phyloP scores from a whole-genome alignment of 202 grass and related monocot species.

The Carex arenaria region DNA sequence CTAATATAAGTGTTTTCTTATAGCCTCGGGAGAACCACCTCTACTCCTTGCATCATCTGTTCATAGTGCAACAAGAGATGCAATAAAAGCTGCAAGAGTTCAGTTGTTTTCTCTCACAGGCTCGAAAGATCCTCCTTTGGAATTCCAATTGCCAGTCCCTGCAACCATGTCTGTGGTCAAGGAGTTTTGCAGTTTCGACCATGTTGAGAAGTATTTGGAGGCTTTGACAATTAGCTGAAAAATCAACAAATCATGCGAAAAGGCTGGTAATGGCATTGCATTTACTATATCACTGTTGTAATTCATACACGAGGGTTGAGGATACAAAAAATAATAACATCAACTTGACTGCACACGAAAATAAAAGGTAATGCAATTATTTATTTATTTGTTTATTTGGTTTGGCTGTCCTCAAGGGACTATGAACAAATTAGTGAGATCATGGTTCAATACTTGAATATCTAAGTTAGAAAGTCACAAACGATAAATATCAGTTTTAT shows the following conservation, averaged over 20 bases:
- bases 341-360: background rate
- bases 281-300: background rate
- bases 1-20: background rate
- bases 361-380: background rate
- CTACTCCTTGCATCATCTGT: constrained; percentile 86
- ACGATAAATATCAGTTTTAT: background rate
- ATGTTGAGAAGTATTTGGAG: constrained; percentile 75
- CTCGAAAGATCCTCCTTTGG: constrained; percentile 22
- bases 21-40: constrained; percentile 92
- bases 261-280: background rate
- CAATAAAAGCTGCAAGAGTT: constrained; percentile 54
- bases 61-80: constrained; percentile 70
- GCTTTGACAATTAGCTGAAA: constrained; percentile 25
- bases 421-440: background rate
- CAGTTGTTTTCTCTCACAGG: constrained; percentile 26
- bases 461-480: background rate
- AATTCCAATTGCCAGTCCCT: constrained; percentile 65
- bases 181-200: constrained; percentile 70
- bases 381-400: no score
- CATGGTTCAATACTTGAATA: background rate
- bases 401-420: background rate
- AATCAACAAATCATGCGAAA: background rate
- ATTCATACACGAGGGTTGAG: background rate
- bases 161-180: constrained; percentile 81
- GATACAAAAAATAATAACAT: background rate